These are phyloP conservation scores for Ganoderma multipileum DNA, from an alignment of 1,284 basidiomycete genomes.

Conservation along the genomic window DNA sequence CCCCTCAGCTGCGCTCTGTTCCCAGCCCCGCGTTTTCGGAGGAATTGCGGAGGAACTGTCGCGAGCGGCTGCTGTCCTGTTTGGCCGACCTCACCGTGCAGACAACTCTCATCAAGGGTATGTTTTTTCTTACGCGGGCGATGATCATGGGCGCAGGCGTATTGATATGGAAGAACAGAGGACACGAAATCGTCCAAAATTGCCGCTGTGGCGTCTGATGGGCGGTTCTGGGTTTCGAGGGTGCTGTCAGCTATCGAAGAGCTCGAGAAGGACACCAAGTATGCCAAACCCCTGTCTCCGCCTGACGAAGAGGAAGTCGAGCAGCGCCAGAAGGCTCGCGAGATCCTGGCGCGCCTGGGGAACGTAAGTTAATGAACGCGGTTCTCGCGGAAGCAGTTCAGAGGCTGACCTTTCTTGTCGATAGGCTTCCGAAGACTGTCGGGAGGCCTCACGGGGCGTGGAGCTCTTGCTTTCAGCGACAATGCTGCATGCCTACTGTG, in stretches of 20 bases:
- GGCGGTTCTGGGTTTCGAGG: slow-evolving; percentile 83
- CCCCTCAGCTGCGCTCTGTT: slow-evolving; percentile 59
- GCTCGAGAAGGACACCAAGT: slow-evolving; percentile 76
- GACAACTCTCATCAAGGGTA: slow-evolving; percentile 53
- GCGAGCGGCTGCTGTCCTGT: slow-evolving; percentile 75
- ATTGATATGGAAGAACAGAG: slow-evolving; percentile 27
- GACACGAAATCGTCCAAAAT: slow-evolving; percentile 61
- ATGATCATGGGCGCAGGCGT: neutral
- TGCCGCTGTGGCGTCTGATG: slow-evolving; percentile 70
- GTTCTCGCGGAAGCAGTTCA: neutral
- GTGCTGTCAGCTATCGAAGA: slow-evolving; percentile 66
- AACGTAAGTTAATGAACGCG: slow-evolving; percentile 45
- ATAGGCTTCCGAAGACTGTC: slow-evolving; percentile 54
- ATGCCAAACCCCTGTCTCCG: slow-evolving; percentile 64
- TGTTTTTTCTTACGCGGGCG: neutral
- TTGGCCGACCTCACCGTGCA: slow-evolving; percentile 80
- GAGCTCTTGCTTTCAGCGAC: slow-evolving; percentile 77
- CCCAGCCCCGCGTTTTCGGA: slow-evolving; percentile 81
- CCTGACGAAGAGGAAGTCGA: slow-evolving; percentile 63
- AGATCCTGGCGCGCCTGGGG: slow-evolving; percentile 54
- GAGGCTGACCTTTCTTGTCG: neutral
- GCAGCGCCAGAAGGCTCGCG: slow-evolving; percentile 55
- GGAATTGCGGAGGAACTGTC: slow-evolving; percentile 68
- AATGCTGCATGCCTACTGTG: slow-evolving; percentile 74
- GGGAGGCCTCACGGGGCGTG: slow-evolving; percentile 67